phyloP scores from a whole-genome alignment of 78 protist genomes.

The Monocercomonoides exilis region DNA sequence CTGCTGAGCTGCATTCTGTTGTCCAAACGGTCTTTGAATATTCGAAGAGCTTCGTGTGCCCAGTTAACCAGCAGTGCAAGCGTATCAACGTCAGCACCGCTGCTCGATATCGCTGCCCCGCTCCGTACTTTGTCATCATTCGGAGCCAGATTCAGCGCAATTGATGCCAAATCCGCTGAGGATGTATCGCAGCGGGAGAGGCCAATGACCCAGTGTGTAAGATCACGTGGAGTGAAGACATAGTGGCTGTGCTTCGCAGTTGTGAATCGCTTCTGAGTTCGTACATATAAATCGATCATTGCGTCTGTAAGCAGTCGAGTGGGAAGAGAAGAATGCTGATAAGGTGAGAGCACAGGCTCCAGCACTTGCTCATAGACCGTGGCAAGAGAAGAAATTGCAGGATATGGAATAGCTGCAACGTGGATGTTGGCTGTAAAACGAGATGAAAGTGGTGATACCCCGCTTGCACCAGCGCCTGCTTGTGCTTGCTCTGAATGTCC shows the following conservation, averaged over 20 bases:
- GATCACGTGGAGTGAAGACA: constrained; percentile 67
- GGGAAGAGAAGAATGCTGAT: not conserved
- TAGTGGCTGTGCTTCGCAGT: constrained; percentile 45
- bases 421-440: constrained; percentile 55
- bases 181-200: constrained; percentile 39
- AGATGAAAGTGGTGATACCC: constrained; percentile 30
- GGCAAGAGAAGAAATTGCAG: not conserved
- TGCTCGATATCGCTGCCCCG: not conserved
- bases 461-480: not conserved
- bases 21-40: not conserved
- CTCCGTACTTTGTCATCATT: not conserved
- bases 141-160: not conserved
- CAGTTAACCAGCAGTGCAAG: not conserved
- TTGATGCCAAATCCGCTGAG: not conserved
- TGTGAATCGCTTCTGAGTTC: not conserved
- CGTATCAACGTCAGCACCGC: not conserved
- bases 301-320: not conserved
- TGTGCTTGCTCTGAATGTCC: no score
- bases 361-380: not conserved
- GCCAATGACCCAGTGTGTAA: constrained; percentile 50
- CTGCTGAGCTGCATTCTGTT: not conserved
- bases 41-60: not conserved
- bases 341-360: not conserved
- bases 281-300: not conserved
- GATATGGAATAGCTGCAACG: constrained; percentile 10